Evolutionary conservation across 2,329 filamentous ascomycete species (phyloP), one percentile per base, ranked within the genome.

Genomic region (Ophiostoma ulmi): DNA sequence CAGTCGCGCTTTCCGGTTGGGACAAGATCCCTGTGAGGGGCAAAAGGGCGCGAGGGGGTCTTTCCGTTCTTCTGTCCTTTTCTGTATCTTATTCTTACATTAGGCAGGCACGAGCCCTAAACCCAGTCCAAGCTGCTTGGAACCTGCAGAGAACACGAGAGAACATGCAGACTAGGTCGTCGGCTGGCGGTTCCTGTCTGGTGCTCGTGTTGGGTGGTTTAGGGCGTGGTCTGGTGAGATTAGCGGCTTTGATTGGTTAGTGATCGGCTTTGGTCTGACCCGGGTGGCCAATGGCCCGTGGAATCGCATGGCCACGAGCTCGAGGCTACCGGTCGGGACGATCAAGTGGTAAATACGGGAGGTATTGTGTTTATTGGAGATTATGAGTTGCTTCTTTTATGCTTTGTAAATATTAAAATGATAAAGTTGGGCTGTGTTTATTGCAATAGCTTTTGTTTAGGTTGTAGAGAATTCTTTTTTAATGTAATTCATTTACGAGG

Each of bases 131-230:
- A 55, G n/a, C 39, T 13, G 39, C 48, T 55, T 55, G n/a, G 48
- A 55, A 58, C n/a, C 52, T 58, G 52, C 52, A 58, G 22, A 58
- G 52, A 58, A 58, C 52, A 58, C 22, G 52, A 58, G 7, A 26
- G 52, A 58, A 58, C 52, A 58, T 26, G 44, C 17, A 48, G 5
- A 10, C 38, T 10, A 10, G 38, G 10, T 1, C 48, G 48, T 55
- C 52, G 52, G 52, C 52, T 58, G 52, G 52, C 52, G 52, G 52
- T 58, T 58, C 52, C 52, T 58, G 52, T 58, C 52, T 58, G 52
- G 22, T 58, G 11, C 13, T 26, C 52, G 52, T 58, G 13, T 58
- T 58, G 52, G 52, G 52, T 58, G 52, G 31, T 58, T 26, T 26
- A 7, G 48, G n/a, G 52, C 52, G 48, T n/a, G 17, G 20, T 10